phyloP scores from a whole-genome alignment of 495 filamentous ascomycete genomes.

The Aspergillus steynii region DNA sequence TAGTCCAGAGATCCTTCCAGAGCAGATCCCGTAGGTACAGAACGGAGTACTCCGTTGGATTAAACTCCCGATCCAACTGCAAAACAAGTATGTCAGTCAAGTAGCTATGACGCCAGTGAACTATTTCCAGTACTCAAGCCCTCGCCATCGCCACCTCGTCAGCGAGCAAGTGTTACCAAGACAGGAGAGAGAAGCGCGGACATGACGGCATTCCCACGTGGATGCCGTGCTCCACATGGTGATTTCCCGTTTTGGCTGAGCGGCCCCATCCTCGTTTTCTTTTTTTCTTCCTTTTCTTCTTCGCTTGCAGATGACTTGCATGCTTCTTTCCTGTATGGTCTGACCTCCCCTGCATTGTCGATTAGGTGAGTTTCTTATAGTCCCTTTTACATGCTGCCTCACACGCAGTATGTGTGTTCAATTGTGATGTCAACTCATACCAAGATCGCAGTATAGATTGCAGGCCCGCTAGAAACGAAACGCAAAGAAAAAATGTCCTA shows the following conservation, averaged over 20 bases:
- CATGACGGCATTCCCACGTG: slow-evolving; percentile 7
- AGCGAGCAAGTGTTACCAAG: not conserved
- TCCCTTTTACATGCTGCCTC: no score
- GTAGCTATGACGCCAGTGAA: no score
- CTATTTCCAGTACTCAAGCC: no score
- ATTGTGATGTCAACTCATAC: not conserved
- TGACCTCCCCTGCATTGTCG: not conserved
- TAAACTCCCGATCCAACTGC: no score
- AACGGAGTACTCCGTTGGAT: no score
- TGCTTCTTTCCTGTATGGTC: not conserved
- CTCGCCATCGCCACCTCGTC: no score
- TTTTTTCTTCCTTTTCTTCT: slow-evolving; percentile 14
- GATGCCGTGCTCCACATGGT: slow-evolving; percentile 2
- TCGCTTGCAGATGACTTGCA: slow-evolving; percentile 1
- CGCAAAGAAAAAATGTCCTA: slow-evolving; percentile 9
- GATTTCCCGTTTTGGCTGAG: not conserved
- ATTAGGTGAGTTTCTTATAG: not conserved
- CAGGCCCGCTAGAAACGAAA: not conserved
- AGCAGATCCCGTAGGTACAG: no score
- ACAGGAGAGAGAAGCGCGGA: not conserved
- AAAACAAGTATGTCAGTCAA: no score
- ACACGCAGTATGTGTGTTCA: no score
- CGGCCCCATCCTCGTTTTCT: not conserved
- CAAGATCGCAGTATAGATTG: not conserved
- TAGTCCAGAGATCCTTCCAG: no score